Base-by-base conservation (phyloP, 2,329 filamentous ascomycete species). In the Nemania sp. region DNA sequence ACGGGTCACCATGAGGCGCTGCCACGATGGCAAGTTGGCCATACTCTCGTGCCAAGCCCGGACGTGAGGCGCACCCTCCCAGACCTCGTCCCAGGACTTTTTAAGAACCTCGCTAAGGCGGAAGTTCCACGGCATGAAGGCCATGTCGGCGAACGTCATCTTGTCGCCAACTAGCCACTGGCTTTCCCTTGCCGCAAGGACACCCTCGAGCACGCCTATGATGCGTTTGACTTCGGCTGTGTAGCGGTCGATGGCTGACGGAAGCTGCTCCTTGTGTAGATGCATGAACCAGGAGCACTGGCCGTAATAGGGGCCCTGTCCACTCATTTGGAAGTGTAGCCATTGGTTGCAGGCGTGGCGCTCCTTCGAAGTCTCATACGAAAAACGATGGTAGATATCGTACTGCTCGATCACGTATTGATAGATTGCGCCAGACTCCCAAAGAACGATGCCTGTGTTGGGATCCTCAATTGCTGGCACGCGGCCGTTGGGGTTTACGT, bases 241-340 rank as follows among this genome's bases (percentile, higher is more conserved):
- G 62, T 79, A 79, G 11, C 77, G 73, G 49, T 76, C 74, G 10
- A 76, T 70, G 4, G 78, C 76, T 0, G 74, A 74, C 0, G 68
- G 74, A 18, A 79, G 15, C 67, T 68, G 72, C 35, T 78, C 71
- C 2, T 57, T 71, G 55, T 74, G 72, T 53, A 79, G 3, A 62
- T 67, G 66, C 1, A 18, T 13, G 20, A 66, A 66, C 70, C 70
- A 68, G 26, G 26, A 10, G 0, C 3, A n/a, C 18, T 66, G 71
- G 77, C 79, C 52, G 53, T 72, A 82, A 65, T 82, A 82, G 1
- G 80, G 80, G 0, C 80, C 80, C 72, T 81, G 80, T 18, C 80
- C 80, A 18, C 78, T 81, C 70, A 77, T 77, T 56, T 82, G 80
- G 66, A 81, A 86, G 64, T 80, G 74, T 13, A 83, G 73, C 75